Base-by-base conservation (phyloP, 768 basidiomycete species). In the Cystobasidium tubakii region DNA sequence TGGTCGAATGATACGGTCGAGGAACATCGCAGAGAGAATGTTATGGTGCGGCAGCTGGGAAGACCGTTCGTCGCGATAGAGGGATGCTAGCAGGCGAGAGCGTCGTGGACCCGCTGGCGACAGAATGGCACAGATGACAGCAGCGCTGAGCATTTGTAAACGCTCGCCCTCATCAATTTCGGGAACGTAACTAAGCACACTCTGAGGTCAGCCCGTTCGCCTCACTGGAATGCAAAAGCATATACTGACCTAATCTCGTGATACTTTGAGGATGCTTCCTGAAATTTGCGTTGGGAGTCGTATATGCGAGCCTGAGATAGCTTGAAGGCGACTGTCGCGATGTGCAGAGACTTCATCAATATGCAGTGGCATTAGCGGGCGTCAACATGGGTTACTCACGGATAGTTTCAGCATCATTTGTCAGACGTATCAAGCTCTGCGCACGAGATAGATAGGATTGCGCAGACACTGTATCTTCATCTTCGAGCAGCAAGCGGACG, bases 371-470 rank as follows among this genome's bases (percentile, higher is more conserved):
- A 12, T 25, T 13, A 60, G 27, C 15, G 34, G 19, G 23, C 17
- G 17, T 19, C 63, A 73, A n/a, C n/a, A n/a, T n/a, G n/a, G n/a
- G n/a, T n/a, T 6, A 67, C 70, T 42, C 23, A 75, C 74, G 85
- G 43, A 88, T 84, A 17, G 88, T 90, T 80, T 89, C 90, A 77
- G 87, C 88, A 82, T 97, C 88, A 19, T 84, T 84, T 44, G 89
- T 87, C 19, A 88, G 87, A 80, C 92, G 90, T 27, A 91, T 88
- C 25, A 97, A 86, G 25, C 93, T 86, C 0, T 92, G 91, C 23
- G 96, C 96, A 70, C 96, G 90, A 79, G 94, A 95, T 81, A 95
- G 95, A 82, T 93, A 98, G 1, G 92, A 91, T 80, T 98, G 95
- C n/a, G 96, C 96, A 81, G 93, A 91, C 1, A 94, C 89, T 2